Conservation (phyloP, 768 basidiomycete species). For the Leccinum rimulosum region DNA sequence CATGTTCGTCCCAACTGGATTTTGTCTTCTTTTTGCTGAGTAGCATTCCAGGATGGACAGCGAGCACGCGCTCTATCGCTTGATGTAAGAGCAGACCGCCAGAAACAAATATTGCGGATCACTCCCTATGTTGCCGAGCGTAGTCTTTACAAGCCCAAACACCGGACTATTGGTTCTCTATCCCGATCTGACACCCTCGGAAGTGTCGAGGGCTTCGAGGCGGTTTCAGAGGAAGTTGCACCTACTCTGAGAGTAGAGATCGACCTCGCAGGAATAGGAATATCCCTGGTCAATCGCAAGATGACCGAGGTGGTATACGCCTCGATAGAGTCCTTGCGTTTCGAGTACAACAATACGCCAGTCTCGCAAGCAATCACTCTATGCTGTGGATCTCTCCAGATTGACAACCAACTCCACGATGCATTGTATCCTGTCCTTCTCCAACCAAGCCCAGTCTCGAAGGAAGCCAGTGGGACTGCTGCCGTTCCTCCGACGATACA, state of each 20-base stretch:
- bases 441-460: constrained; percentile 87
- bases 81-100: constrained; percentile 88
- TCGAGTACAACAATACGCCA: constrained; percentile 80
- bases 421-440: constrained; percentile 92
- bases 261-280: constrained; percentile 85
- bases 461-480: constrained; percentile 70
- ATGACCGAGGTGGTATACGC: constrained; percentile 90
- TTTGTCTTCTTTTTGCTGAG: constrained; percentile 1
- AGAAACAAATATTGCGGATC: constrained; percentile 81
- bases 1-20: constrained; percentile 42
- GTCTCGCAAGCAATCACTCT: constrained; percentile 79
- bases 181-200: constrained; percentile 68
- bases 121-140: constrained; percentile 81
- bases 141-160: constrained; percentile 84
- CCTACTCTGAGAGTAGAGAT: constrained; percentile 66
- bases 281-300: constrained; percentile 86
- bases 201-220: constrained; percentile 78
- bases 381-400: constrained; percentile 82
- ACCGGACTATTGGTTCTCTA: constrained; percentile 43
- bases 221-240: constrained; percentile 69
- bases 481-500: constrained; percentile 83
- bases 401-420: constrained; percentile 98
- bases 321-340: constrained; percentile 70
- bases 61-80: constrained; percentile 72
- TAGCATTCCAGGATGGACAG: constrained; percentile 45